These are phyloP conservation scores for Pyrenophora teres DNA, from an alignment of 2,329 filamentous ascomycete species.

Conservation along the genomic window DNA sequence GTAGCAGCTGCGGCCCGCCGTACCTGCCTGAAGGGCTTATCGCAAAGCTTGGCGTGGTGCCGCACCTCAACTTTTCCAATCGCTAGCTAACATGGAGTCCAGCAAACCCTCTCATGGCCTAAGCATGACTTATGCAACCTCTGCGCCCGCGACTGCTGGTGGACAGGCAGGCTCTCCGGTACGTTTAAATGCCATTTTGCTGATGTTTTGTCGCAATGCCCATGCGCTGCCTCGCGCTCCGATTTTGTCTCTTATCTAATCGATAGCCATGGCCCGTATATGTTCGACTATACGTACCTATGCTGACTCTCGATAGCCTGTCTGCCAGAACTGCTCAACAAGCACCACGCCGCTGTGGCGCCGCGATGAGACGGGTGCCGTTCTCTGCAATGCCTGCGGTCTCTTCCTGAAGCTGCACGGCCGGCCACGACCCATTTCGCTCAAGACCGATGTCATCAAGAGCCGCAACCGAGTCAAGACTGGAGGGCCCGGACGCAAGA, in stretches of 20 bases:
- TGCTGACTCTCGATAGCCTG: conserved; percentile 65
- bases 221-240: conserved; percentile 20
- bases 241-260: conserved; percentile 49
- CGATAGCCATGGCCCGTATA: conserved; percentile 35
- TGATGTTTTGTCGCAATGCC: conserved; percentile 45
- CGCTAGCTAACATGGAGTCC: conserved; percentile 30
- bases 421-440: conserved; percentile 86
- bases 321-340: conserved; percentile 94
- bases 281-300: conserved; percentile 9
- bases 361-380: conserved; percentile 91
- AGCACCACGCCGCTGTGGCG: conserved; percentile 97
- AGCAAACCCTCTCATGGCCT: conserved; percentile 53
- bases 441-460: conserved; percentile 99
- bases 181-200: conserved; percentile 43
- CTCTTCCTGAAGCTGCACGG: conserved; percentile 97
- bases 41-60: conserved; percentile 32
- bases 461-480: conserved; percentile 98
- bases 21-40: conserved; percentile 34
- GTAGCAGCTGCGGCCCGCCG: conserved; percentile 22
- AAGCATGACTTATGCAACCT: conserved; percentile 65
- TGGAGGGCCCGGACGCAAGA: conserved; percentile 77
- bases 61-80: conserved; percentile 41
- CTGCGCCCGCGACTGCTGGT: conserved; percentile 68
- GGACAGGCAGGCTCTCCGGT: conserved; percentile 65
- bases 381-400: conserved; percentile 98